Evolutionary conservation across 2,329 filamentous ascomycete genomes (phyloP).

Genomic region (Colletotrichum tabaci): DNA sequence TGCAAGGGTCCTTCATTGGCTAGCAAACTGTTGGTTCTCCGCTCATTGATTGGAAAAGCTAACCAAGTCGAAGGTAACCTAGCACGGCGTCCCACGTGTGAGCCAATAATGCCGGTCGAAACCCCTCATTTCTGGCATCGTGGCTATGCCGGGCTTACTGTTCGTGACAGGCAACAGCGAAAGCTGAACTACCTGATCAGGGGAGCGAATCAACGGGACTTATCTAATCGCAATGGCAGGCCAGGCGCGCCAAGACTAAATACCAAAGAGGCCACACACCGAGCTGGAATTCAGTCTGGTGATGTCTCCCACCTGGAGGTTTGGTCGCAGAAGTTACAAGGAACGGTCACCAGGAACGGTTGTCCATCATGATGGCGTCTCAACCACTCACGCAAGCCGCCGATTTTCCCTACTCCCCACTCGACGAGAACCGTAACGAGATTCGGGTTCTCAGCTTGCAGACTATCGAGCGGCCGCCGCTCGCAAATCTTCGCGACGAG

Average conservation of each 20-base stretch:
- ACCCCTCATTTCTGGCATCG: slow-evolving; percentile 13
- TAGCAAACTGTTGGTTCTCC: not conserved
- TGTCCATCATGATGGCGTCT: not conserved
- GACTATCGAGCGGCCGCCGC: slow-evolving; percentile 23
- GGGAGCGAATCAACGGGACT: not conserved
- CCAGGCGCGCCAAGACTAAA: slow-evolving; percentile 16
- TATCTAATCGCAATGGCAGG: not conserved
- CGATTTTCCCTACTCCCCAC: slow-evolving; percentile 8
- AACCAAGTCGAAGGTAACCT: not conserved
- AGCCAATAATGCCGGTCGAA: not conserved
- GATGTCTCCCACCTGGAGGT: too few species aligned
- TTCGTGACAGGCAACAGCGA: not conserved
- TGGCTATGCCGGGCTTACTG: slow-evolving; percentile 7
- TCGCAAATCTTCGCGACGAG: slow-evolving; percentile 25
- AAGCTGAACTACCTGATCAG: not conserved
- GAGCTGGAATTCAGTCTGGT: too few species aligned
- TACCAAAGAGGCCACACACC: slow-evolving; percentile 3
- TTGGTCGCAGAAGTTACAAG: not conserved
- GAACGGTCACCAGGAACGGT: not conserved
- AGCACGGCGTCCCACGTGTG: not conserved
- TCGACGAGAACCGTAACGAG: slow-evolving; percentile 26
- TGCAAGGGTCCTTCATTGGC: not conserved
- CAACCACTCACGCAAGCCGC: not conserved
- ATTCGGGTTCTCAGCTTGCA: slow-evolving; percentile 32
- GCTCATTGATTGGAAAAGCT: not conserved